phyloP scores from a whole-genome alignment of 129 eudicot species.

The Solidago caesia region DNA sequence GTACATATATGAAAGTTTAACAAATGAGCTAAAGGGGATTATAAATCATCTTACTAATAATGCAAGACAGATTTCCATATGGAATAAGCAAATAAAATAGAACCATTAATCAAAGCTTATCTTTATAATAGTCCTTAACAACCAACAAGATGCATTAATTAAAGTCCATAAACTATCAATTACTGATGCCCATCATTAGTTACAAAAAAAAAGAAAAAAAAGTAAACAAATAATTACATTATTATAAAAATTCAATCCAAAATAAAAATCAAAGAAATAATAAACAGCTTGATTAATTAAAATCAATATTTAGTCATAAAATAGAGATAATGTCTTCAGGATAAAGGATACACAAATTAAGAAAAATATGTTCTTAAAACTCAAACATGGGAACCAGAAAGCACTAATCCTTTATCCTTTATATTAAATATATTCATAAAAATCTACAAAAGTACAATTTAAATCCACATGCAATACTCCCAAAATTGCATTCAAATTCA shows the following conservation, averaged over 20 bases:
- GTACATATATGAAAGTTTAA: neutral
- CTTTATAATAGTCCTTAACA: too few species aligned
- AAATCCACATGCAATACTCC: constrained; percentile 33
- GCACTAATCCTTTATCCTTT: constrained; percentile 22
- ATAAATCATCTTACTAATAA: neutral
- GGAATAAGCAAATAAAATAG: neutral
- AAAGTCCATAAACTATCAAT: too few species aligned
- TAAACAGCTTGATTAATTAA: neutral
- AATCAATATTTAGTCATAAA: neutral
- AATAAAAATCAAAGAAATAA: neutral
- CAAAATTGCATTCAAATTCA: constrained; percentile 20
- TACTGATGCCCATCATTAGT: neutral
- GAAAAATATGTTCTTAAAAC: constrained; percentile 24
- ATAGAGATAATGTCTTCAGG: neutral
- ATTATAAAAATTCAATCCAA: neutral
- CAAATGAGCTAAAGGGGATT: constrained; percentile 5
- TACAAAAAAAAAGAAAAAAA: neutral
- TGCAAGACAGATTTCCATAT: constrained; percentile 9
- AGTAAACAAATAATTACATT: neutral
- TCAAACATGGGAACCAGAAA: constrained; percentile 24
- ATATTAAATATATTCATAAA: constrained; percentile 18
- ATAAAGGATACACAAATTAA: constrained; percentile 23
- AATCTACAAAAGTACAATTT: constrained; percentile 26
- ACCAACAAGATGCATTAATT: neutral
- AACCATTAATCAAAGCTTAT: neutral